Evolutionary conservation across 2,329 filamentous ascomycete genomes (phyloP), one percentile per base, ranked within the genome.

Genomic region (Hypoxylon sp.): DNA sequence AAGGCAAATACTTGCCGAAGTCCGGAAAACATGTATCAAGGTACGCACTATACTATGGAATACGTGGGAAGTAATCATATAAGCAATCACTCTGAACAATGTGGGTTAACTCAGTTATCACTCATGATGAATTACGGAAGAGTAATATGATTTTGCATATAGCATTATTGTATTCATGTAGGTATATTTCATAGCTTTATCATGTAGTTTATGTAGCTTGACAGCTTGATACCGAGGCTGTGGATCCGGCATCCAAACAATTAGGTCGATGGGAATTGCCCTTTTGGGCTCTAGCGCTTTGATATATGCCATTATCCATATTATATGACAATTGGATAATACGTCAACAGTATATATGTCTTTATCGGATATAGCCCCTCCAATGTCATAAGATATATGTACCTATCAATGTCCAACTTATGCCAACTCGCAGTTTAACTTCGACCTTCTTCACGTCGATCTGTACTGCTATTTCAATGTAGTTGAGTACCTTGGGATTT

Each of bases 341-440:
- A 17, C 5, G 2, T 41, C 17, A 41, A 7, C n/a, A 43, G 38
- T 21, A 7, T 32, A 23, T 58, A 60, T 60, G 48, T 13, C 46
- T 51, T 36, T 63, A 67, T 50, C 48, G 21, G n/a, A n/a, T 19
- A 57, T 46, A 41, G 55, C 60, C 64, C 56, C 55, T 65, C 56
- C 56, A 36, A 23, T 36, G 38, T 57, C 32, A 48, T 25, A 36
- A 58, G 41, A 17, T 38, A n/a, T n/a, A n/a, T n/a, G n/a, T n/a
- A n/a, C n/a, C n/a, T n/a, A n/a, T n/a, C n/a, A 25, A 49, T 45
- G 13, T 48, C 23, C 56, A 32, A 46, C 14, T 10, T 23, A 3
- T 52, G 28, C 36, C 51, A 19, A 21, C 28, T 57, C 52, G 13
- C 36, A 34, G 7, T 17, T 57, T 38, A 13, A 36, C 14, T 46